Conservation (phyloP, 495 filamentous ascomycete species). For the Daldinia caldariorum region DNA sequence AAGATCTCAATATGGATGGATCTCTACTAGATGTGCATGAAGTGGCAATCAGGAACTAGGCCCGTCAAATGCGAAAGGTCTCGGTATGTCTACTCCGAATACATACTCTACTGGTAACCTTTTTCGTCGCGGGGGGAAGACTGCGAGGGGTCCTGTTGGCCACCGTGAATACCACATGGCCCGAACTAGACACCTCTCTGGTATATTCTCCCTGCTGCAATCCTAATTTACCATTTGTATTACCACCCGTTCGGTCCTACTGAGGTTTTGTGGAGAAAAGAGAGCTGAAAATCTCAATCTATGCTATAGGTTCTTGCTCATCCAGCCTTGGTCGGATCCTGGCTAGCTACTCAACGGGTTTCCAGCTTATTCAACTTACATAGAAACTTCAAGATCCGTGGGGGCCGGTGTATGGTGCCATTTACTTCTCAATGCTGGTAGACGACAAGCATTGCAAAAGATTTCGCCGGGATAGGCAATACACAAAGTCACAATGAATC, state of each 20-base stretch:
- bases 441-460: constrained; percentile 13
- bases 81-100: constrained; percentile 59
- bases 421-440: background rate
- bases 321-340: constrained; percentile 27
- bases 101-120: constrained; percentile 47
- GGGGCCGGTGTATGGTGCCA: constrained; percentile 17
- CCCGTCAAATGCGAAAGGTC: constrained; percentile 51
- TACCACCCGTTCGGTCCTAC: constrained; percentile 45
- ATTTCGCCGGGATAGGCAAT: constrained; percentile 16
- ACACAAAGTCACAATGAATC: constrained; percentile 9
- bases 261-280: constrained; percentile 34
- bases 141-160: constrained; percentile 55
- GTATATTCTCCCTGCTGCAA: constrained; percentile 49
- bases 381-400: constrained; percentile 16
- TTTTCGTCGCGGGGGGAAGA: constrained; percentile 48
- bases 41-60: constrained; percentile 61
- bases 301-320: constrained; percentile 35
- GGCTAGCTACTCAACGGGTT: constrained; percentile 13
- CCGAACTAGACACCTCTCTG: constrained; percentile 44
- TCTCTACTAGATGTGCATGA: constrained; percentile 14
- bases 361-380: constrained; percentile 7
- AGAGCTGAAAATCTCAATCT: constrained; percentile 33
- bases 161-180: constrained; percentile 49
- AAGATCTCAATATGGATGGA: constrained; percentile 3
- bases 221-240: constrained; percentile 52